These are phyloP conservation scores for Lactarius indigo DNA, from an alignment of 768 basidiomycete genomes.

Conservation along the genomic window DNA sequence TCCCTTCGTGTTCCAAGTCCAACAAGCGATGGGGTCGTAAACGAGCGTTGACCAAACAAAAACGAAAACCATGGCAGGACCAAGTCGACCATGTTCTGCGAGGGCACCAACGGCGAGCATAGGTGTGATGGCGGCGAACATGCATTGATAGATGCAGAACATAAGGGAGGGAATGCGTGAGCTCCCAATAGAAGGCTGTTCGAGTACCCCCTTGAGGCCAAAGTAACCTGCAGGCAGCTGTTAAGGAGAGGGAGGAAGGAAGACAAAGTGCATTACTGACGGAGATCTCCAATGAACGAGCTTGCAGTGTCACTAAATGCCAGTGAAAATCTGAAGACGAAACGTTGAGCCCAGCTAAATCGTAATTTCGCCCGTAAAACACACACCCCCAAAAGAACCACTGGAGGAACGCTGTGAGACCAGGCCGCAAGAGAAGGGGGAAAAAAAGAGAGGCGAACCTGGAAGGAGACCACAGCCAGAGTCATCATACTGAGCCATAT, in stretches of 20 bases:
- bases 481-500: slow-evolving; percentile 77
- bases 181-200: slow-evolving; percentile 70
- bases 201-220: slow-evolving; percentile 73
- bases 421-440: background rate
- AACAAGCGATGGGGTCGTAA: slow-evolving; percentile 93
- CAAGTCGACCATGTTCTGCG: slow-evolving; percentile 82
- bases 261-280: slow-evolving; percentile 39
- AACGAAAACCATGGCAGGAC: slow-evolving; percentile 85
- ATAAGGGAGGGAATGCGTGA: slow-evolving; percentile 65
- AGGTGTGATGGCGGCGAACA: slow-evolving; percentile 91
- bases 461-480: slow-evolving; percentile 78
- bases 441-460: slow-evolving; percentile 45
- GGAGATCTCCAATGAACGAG: slow-evolving; percentile 81
- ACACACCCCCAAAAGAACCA: slow-evolving; percentile 92
- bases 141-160: slow-evolving; percentile 83
- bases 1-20: slow-evolving; percentile 88
- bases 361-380: background rate
- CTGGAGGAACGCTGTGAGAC: slow-evolving; percentile 40
- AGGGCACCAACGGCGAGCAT: slow-evolving; percentile 90
- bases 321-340: slow-evolving; percentile 55
- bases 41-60: slow-evolving; percentile 87
- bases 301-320: slow-evolving; percentile 78
- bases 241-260: background rate
- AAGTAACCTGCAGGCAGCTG: slow-evolving; percentile 63
- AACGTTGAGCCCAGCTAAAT: background rate